Conservation (phyloP, 140 eudicot species). For the Erigeron philadelphicus region DNA sequence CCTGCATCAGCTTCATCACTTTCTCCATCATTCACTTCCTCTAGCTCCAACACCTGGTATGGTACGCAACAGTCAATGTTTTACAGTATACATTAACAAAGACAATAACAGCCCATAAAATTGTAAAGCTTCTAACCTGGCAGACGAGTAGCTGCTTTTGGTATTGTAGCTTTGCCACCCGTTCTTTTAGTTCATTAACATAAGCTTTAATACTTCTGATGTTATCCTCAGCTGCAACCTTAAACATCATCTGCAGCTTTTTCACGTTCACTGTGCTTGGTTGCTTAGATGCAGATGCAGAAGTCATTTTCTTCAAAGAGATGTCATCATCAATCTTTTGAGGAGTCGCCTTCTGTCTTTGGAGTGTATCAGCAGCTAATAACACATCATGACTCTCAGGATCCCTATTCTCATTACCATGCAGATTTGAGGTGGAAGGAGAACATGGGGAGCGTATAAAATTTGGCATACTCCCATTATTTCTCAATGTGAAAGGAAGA, state of each 20-base stretch:
- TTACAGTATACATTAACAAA: background rate
- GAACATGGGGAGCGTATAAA: constrained; percentile 80
- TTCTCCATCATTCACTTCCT: constrained; percentile 64
- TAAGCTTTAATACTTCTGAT: constrained; percentile 73
- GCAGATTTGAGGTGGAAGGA: constrained; percentile 44
- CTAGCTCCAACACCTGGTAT: constrained; percentile 70
- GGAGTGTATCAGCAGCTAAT: constrained; percentile 27
- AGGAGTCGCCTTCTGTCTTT: constrained; percentile 30
- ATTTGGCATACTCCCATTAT: constrained; percentile 55
- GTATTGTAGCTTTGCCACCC: constrained; percentile 93
- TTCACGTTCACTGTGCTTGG: constrained; percentile 55
- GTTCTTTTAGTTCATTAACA: constrained; percentile 83
- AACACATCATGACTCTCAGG: constrained; percentile 35
- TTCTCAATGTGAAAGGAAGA: constrained; percentile 55
- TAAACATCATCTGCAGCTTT: constrained; percentile 79
- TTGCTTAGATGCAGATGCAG: constrained; percentile 36
- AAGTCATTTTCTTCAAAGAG: constrained; percentile 35
- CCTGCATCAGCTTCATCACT: constrained; percentile 35
- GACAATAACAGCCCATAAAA: background rate
- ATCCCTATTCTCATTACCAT: constrained; percentile 56
- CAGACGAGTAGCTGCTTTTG: constrained; percentile 93
- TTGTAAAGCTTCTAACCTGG: constrained; percentile 50
- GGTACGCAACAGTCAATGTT: background rate
- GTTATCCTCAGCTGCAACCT: constrained; percentile 89
- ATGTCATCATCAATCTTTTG: constrained; percentile 23